Conservation (phyloP, 139 green algal species). For the Pleodorina starrii region DNA sequence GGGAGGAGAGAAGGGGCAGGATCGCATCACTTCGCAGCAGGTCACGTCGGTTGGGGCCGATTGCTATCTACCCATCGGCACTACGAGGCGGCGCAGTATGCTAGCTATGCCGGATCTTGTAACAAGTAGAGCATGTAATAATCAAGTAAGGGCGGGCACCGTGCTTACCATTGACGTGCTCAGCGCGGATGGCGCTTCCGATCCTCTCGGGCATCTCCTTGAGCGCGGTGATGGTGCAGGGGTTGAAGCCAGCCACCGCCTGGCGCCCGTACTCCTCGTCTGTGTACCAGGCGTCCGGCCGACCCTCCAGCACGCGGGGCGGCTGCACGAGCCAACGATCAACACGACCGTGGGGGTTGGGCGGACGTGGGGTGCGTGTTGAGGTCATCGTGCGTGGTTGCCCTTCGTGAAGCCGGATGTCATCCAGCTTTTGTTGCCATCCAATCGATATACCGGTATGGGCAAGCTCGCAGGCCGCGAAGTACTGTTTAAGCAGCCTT, state of each 20-base stretch:
- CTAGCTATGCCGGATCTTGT: too few relatives aligned
- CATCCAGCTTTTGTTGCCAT: too few relatives aligned
- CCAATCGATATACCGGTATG: too few relatives aligned
- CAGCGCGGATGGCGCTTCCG: constrained; percentile 43
- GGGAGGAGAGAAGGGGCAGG: too few relatives aligned
- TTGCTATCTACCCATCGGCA: too few relatives aligned
- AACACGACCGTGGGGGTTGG: constrained; percentile 19
- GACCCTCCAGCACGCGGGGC: constrained; percentile 34
- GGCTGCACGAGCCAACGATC: too few relatives aligned
- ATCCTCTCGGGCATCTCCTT: constrained; percentile 38
- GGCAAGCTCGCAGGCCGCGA: too few relatives aligned
- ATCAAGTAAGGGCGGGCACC: neutral
- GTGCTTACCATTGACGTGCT: constrained; percentile 55
- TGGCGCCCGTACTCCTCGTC: constrained; percentile 65
- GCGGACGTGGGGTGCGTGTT: too few relatives aligned
- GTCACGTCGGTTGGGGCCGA: neutral
- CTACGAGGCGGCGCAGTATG: too few relatives aligned
- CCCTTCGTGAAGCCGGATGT: too few relatives aligned
- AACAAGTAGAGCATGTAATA: neutral
- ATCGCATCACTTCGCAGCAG: neutral
- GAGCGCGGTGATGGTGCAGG: constrained; percentile 46
- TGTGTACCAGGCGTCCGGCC: constrained; percentile 25
- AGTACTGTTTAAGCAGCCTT: too few relatives aligned
- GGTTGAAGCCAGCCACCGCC: constrained; percentile 62
- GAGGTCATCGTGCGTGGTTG: too few relatives aligned